These are phyloP conservation scores for Cetraspora pellucida DNA, from an alignment of 192 early-diverging fungal species.

Conservation along the genomic window DNA sequence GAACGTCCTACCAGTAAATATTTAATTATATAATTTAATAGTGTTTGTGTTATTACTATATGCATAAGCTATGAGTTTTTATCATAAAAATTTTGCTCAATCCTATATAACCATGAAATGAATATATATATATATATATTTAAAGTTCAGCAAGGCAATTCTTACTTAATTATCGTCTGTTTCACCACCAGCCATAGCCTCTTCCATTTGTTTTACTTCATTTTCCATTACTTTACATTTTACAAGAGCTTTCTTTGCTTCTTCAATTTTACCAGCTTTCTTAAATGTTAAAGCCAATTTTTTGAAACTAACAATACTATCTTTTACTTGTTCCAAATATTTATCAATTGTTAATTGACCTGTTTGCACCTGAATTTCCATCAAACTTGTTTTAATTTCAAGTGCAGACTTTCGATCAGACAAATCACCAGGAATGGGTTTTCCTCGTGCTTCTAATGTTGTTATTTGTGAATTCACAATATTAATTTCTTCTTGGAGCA, in stretches of 20 bases:
- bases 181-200: constrained; percentile 54
- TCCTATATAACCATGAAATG: too few relatives aligned
- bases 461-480: constrained; percentile 51
- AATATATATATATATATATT: too few relatives aligned
- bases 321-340: constrained; percentile 65
- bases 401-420: constrained; percentile 64
- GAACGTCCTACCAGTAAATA: too few relatives aligned
- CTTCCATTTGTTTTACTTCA: constrained; percentile 78
- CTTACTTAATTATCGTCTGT: background rate
- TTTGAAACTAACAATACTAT: constrained; percentile 60
- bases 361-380: constrained; percentile 70
- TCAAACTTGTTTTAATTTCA: constrained; percentile 75
- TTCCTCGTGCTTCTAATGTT: constrained; percentile 43
- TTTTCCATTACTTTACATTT: constrained; percentile 75
- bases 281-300: constrained; percentile 71
- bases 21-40: too few relatives aligned
- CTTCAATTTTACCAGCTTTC: constrained; percentile 58
- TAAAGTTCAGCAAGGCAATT: too few relatives aligned
- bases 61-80: too few relatives aligned
- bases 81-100: too few relatives aligned
- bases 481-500: constrained; percentile 69
- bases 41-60: too few relatives aligned
- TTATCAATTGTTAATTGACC: constrained; percentile 70
- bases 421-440: constrained; percentile 61
- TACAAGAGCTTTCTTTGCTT: constrained; percentile 66